Conservation (phyloP, 371 early-diverging fungal species). For the Mucor velutinosus region DNA sequence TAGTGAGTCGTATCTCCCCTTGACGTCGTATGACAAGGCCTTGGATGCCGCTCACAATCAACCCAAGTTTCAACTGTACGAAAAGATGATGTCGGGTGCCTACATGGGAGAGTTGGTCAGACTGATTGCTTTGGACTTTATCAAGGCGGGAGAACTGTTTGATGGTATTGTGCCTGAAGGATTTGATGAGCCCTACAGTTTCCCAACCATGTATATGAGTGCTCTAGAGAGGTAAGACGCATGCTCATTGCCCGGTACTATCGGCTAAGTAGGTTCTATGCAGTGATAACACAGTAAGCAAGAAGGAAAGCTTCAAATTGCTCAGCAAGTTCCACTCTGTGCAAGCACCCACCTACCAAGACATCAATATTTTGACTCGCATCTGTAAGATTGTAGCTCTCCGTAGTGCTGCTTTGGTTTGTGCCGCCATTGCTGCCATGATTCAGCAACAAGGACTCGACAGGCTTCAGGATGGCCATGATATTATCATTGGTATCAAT, state of each 20-base stretch:
- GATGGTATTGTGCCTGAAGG: slow-evolving; percentile 61
- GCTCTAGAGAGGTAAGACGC: not conserved
- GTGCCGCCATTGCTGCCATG: slow-evolving; percentile 51
- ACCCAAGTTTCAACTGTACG: slow-evolving; percentile 65
- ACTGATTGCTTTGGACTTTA: slow-evolving; percentile 67
- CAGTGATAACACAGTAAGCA: slow-evolving; percentile 7
- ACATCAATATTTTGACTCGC: slow-evolving; percentile 29
- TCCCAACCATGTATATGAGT: slow-evolving; percentile 67
- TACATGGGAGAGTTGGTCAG: slow-evolving; percentile 81
- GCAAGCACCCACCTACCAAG: slow-evolving; percentile 8
- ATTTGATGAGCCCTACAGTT: slow-evolving; percentile 71
- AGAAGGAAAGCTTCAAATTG: slow-evolving; percentile 8
- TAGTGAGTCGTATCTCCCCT: slow-evolving; percentile 62
- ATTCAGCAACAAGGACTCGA: slow-evolving; percentile 23
- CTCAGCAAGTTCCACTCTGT: slow-evolving; percentile 3
- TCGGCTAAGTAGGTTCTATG: no score
- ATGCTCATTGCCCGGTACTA: no score
- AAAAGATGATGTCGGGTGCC: slow-evolving; percentile 83
- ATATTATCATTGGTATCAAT: slow-evolving; percentile 64
- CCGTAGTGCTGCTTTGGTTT: slow-evolving; percentile 84
- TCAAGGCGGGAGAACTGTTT: slow-evolving; percentile 37
- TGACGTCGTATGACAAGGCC: slow-evolving; percentile 64
- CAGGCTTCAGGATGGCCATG: slow-evolving; percentile 41
- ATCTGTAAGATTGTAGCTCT: slow-evolving; percentile 80
- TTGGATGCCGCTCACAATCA: slow-evolving; percentile 65